Base-by-base conservation (phyloP, 441 rosid species). In the Populus hybrid region DNA sequence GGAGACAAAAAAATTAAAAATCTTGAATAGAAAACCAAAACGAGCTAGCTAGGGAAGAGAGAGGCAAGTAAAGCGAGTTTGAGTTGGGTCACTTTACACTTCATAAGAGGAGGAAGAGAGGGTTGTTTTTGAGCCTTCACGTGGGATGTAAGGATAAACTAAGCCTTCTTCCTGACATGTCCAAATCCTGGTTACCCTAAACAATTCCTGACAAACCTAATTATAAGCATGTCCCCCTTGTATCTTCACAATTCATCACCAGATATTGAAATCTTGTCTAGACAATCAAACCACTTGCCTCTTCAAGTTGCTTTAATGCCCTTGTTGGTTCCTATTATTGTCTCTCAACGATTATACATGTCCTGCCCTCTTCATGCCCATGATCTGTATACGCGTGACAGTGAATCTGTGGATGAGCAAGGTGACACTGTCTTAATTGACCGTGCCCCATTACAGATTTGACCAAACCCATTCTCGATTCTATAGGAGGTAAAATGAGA, bases 131-230 rank as follows among this genome's bases (percentile, higher is more conserved):
- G 72, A 72, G 68, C 72, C 31, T 68, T 82, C 92, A 89, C 92
- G 84, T 89, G 89, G 88, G 83, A 11, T 20, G 38, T 38, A 76
- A 56, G 29, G 66, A 61, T 81, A 65, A 79, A 71, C 66, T 21
- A 84, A 76, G 11, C 76, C 80, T 75, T 56, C 78, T 73, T 66
- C 80, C 80, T 80, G 87, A 77, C 89, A 83, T 82, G 86, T 87
- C 85, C 85, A 84, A 82, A 71, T 83, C 87, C 80, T 78, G 80
- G 79, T 85, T 83, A 74, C 83, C 77, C 73, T 80, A 76, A 75
- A 84, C 83, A 80, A 83, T 84, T 84, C 84, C 78, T 63, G 29
- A 56, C 75, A 79, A 78, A 75, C 84, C 82, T n/a, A n/a, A n/a
- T n/a, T n/a, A n/a, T 78, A 78, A 76, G 81, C 85, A 33, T 83